Evolutionary conservation across 768 basidiomycete species (phyloP).

Genomic region (Phallus indusiatus): DNA sequence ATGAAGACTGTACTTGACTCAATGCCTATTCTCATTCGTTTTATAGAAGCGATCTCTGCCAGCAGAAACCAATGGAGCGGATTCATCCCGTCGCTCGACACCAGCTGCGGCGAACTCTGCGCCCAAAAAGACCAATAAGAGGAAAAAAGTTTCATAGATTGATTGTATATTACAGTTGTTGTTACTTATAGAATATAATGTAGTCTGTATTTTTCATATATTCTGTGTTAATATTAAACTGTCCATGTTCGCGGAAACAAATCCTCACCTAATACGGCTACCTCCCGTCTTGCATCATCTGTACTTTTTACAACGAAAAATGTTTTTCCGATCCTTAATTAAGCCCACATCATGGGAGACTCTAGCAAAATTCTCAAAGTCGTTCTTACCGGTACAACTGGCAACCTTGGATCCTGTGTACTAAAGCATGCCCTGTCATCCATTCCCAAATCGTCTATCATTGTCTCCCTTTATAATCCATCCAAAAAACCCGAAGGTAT

Average conservation of each 20-base stretch:
- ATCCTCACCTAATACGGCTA: too few species aligned
- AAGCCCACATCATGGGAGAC: too few species aligned
- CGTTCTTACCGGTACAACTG: conserved; percentile 28
- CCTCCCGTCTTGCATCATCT: too few species aligned
- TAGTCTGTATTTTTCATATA: not conserved
- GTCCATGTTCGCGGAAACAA: too few species aligned
- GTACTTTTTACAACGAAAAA: too few species aligned
- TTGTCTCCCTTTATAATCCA: conserved; percentile 25
- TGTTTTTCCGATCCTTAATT: too few species aligned
- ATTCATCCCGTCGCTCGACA: conserved; percentile 31
- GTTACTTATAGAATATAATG: not conserved
- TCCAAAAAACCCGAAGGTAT: conserved; percentile 17
- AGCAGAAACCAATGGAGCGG: not conserved
- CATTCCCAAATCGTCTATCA: conserved; percentile 22
- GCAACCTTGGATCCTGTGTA: conserved; percentile 26
- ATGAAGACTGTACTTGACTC: not conserved
- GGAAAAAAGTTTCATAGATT: not conserved
- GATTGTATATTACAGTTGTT: not conserved
- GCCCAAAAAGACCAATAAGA: conserved; percentile 2
- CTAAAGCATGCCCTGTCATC: conserved; percentile 18
- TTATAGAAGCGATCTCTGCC: conserved; percentile 1
- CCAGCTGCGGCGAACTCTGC: conserved; percentile 13
- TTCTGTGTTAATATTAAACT: too few species aligned
- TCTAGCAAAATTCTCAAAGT: conserved; percentile 14
- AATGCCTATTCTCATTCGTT: not conserved